Conservation (phyloP, 805 yeast genomes). For the Zygosaccharomyces bisporus region DNA sequence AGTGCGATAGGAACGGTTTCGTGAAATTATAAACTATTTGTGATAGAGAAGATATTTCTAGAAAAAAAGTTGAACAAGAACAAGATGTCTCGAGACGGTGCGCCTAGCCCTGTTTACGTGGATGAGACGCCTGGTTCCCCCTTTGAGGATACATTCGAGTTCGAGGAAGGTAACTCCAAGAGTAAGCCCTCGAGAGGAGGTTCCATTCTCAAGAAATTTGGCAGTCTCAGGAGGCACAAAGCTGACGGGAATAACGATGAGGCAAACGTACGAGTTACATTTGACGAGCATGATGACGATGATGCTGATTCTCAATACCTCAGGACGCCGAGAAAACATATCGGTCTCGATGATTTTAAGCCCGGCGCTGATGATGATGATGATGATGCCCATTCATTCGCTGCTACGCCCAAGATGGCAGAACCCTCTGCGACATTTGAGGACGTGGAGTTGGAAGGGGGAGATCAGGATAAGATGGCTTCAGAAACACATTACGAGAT, state of each 20-base stretch:
- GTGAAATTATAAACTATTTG: background rate
- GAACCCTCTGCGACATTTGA: conserved; percentile 23
- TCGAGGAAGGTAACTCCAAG: conserved; percentile 18
- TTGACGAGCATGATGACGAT: conserved; percentile 18
- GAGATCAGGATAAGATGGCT: conserved; percentile 9
- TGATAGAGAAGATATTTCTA: background rate
- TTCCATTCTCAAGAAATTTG: conserved; percentile 19
- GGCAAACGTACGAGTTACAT: conserved; percentile 15
- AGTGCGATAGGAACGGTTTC: background rate
- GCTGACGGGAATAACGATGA: conserved; percentile 4
- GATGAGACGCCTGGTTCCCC: conserved; percentile 27
- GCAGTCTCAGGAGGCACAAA: conserved; percentile 10
- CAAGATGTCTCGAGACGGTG: conserved; percentile 8
- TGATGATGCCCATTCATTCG: conserved; percentile 27
- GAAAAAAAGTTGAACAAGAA: background rate
- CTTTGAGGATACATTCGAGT: conserved; percentile 30
- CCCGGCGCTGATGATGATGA: conserved; percentile 17
- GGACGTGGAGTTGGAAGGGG: conserved; percentile 25
- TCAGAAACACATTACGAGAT: conserved; percentile 35
- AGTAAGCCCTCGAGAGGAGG: conserved; percentile 12
- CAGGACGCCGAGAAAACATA: background rate
- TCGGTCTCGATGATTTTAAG: conserved; percentile 8
- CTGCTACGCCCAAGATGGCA: conserved; percentile 26
- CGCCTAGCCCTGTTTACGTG: conserved; percentile 11
- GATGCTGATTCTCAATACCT: conserved; percentile 5